phyloP scores from a whole-genome alignment of 139 green algal genomes.

The Edaphochlamys debaryana region DNA sequence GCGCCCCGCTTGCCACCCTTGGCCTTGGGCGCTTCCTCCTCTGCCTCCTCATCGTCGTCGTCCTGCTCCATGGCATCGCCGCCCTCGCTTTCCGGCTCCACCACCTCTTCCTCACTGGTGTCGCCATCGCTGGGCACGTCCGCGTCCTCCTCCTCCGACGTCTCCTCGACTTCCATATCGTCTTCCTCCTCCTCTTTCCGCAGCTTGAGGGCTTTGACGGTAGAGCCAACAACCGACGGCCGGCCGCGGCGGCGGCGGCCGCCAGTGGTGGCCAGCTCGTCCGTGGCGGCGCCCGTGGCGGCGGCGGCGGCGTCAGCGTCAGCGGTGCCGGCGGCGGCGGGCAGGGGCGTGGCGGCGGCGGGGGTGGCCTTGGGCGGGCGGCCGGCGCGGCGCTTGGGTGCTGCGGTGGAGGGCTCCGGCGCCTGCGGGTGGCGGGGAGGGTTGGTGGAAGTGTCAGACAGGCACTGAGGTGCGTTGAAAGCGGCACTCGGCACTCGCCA shows the following conservation, averaged over 20 bases:
- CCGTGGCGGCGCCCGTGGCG: neutral
- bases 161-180: neutral
- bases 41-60: neutral
- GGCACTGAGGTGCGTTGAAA: too few relatives aligned
- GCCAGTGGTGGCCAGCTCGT: too few relatives aligned
- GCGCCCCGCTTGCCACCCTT: too few relatives aligned
- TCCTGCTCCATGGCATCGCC: too few relatives aligned
- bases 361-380: constrained; percentile 12
- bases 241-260: too few relatives aligned
- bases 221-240: neutral
- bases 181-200: neutral
- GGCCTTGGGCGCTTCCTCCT: neutral
- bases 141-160: neutral
- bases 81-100: neutral
- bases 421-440: neutral
- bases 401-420: neutral
- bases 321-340: neutral
- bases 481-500: too few relatives aligned
- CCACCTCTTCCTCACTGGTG: neutral
- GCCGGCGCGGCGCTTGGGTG: neutral
- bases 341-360: neutral
- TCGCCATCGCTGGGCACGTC: neutral
- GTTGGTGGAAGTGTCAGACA: too few relatives aligned
- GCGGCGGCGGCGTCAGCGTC: neutral
- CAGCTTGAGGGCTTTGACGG: neutral